Base-by-base conservation (phyloP, 495 filamentous ascomycete genomes). In the Xylaria curta region DNA sequence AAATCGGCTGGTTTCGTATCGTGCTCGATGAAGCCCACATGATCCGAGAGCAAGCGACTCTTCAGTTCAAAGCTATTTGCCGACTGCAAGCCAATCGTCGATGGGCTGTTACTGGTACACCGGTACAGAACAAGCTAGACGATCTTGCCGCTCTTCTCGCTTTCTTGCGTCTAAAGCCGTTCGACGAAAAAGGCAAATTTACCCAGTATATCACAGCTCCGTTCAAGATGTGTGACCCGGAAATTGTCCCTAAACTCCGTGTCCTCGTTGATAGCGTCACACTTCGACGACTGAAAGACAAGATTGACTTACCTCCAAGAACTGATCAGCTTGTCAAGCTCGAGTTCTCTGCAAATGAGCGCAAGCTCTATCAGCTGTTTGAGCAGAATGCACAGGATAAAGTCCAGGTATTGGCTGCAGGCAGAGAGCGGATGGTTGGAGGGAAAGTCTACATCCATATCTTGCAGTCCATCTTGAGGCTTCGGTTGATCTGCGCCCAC, bases 21-120 rank as follows among this genome's bases (percentile, higher is more conserved):
- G 95, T 97, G 0, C 87, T 99, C 33, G 96, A 99, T 76, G 96
- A 99, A 81, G 96, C 95, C 17, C 96, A 99, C 82, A 91, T 90
- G 76, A 98, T 99, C 74, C 91, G 96, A 12, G 93, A 97, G 75
- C 92, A 93, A 73, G 86, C 84, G 21, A 95, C 95, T 0, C 82
- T 90, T 66, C 91, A 94, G 64, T 95, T 93, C 13, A 92, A 94
- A 77, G 91, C 93, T 1, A 91, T 95, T n/a, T 92, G 94, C 73
- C 86, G 89, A n/a, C 84, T 99, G 13, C 86, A 91, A 63, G 92
- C 94, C 6, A 87, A 92, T 75, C 89, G 96, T 31, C 90, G 94
- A 21, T 99, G 96, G 96, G 95, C 96, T 1, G 94, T 99, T 10
- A 98, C 96, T 3, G 95, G 95, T 56, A 97, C 94, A 0, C 93